A percentile compares a stretch with the other conserved stretches of the same genome.
Evolutionary conservation across 768 basidiomycete genomes (phyloP).

Genomic region (Tulasnella sp.): DNA sequence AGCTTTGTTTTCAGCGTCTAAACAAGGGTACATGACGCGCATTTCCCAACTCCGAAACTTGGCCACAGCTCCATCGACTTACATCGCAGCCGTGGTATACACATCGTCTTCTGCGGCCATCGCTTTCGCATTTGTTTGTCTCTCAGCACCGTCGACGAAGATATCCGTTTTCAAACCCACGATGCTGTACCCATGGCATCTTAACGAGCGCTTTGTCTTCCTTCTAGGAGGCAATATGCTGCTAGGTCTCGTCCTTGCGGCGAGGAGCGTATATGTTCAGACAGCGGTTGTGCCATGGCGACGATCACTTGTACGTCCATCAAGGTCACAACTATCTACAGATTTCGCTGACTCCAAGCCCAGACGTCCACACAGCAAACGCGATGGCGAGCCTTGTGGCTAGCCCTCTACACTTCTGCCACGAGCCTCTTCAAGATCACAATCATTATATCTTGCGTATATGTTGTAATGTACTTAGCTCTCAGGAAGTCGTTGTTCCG

Average conservation of each 20-base stretch:
- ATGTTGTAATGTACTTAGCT: slow-evolving; percentile 34
- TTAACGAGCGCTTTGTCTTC: slow-evolving; percentile 18
- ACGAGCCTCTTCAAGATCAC: no score
- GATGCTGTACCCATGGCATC: slow-evolving; percentile 10
- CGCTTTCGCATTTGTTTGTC: neutral
- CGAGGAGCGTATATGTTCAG: neutral
- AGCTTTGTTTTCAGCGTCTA: neutral
- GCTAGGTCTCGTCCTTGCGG: slow-evolving; percentile 13
- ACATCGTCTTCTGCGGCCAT: neutral
- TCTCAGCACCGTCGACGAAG: neutral
- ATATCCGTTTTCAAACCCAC: slow-evolving; percentile 13
- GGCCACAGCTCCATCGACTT: neutral
- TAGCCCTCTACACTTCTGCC: no score
- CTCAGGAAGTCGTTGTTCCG: slow-evolving; percentile 45
- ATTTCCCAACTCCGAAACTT: neutral
- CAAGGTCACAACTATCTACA: no score
- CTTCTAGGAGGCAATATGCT: slow-evolving; percentile 10
- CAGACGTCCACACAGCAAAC: no score
- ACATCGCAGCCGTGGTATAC: neutral
- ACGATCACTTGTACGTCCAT: neutral
- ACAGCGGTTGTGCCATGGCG: neutral
- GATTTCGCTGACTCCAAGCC: no score
- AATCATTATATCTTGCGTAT: slow-evolving; percentile 20
- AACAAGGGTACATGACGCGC: neutral
- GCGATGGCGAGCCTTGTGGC: no score